phyloP scores from a whole-genome alignment of 1,139 yeast species.

The Sporopachydermia cereana region DNA sequence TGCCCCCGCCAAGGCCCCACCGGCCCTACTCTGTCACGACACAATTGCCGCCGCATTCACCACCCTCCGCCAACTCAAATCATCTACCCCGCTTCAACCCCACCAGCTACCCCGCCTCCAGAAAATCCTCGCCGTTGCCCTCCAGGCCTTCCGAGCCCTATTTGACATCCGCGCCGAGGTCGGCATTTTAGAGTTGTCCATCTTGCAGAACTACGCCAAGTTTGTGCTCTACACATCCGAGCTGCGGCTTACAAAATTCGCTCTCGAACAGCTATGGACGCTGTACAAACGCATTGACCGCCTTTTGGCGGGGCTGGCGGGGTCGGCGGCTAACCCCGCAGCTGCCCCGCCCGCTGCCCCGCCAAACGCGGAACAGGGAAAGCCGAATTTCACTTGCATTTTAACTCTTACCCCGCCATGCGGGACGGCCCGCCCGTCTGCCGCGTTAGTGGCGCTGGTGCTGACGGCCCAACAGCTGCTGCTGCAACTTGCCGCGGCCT shows the following conservation, averaged over 20 bases:
- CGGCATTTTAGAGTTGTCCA: not conserved
- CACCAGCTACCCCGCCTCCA: too few species aligned
- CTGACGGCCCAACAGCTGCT: not conserved
- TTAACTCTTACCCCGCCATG: not conserved
- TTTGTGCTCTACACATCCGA: not conserved
- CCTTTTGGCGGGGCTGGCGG: not conserved
- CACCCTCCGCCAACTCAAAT: too few species aligned
- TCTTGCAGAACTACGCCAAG: not conserved
- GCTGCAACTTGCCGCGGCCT: not conserved
- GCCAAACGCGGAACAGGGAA: not conserved
- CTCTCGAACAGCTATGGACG: slow-evolving; percentile 3
- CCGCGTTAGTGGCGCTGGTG: not conserved
- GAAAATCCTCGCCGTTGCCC: not conserved
- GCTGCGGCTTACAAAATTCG: not conserved
- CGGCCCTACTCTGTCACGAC: not conserved
- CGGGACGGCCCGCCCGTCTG: not conserved
- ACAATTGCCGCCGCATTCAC: not conserved
- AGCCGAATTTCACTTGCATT: too few species aligned
- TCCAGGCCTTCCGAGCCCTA: not conserved
- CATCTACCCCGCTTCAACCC: too few species aligned
- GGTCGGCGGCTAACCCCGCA: too few species aligned
- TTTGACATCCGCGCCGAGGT: not conserved
- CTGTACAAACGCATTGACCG: not conserved
- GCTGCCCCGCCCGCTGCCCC: too few species aligned
- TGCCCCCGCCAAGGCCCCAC: too few species aligned